Evolutionary conservation across 1,284 basidiomycete genomes (phyloP).

Genomic region (Meripilus lineatus): DNA sequence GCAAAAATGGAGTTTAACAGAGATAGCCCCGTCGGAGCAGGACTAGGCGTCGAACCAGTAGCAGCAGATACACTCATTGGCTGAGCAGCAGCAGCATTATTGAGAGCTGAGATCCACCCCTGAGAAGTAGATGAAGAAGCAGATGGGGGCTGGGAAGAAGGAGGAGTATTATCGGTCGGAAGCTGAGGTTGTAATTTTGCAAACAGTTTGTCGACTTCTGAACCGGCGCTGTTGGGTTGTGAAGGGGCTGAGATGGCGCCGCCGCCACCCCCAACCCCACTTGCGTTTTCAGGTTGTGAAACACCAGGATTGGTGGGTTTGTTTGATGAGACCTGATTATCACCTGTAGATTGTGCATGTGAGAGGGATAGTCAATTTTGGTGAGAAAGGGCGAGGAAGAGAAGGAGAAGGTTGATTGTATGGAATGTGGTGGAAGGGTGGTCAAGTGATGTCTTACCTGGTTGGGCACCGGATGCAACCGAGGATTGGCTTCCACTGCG

Average conservation of each 20-base stretch:
- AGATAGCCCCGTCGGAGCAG: conserved; percentile 31
- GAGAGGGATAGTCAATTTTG: no score
- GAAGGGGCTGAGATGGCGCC: neutral
- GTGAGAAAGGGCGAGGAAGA: no score
- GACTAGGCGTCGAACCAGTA: conserved; percentile 5
- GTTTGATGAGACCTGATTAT: neutral
- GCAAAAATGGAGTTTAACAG: conserved; percentile 51
- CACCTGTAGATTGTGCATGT: neutral
- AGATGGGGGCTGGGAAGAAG: conserved; percentile 12
- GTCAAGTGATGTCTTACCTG: no score
- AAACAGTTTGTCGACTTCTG: conserved; percentile 61
- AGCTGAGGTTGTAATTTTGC: conserved; percentile 39
- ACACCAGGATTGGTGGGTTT: no score
- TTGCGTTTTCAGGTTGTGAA: no score
- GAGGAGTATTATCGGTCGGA: conserved; percentile 12
- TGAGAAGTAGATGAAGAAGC: conserved; percentile 21
- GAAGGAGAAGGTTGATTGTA: no score
- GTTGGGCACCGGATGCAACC: conserved; percentile 4
- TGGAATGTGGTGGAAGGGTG: no score
- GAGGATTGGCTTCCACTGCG: conserved; percentile 12
- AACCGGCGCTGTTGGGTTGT: conserved; percentile 19
- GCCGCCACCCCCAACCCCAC: no score
- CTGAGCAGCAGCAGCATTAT: neutral
- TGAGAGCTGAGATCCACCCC: conserved; percentile 20
- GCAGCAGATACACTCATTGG: neutral